phyloP scores from a whole-genome alignment of 208 protist species.

The Trypanosoma avium region DNA sequence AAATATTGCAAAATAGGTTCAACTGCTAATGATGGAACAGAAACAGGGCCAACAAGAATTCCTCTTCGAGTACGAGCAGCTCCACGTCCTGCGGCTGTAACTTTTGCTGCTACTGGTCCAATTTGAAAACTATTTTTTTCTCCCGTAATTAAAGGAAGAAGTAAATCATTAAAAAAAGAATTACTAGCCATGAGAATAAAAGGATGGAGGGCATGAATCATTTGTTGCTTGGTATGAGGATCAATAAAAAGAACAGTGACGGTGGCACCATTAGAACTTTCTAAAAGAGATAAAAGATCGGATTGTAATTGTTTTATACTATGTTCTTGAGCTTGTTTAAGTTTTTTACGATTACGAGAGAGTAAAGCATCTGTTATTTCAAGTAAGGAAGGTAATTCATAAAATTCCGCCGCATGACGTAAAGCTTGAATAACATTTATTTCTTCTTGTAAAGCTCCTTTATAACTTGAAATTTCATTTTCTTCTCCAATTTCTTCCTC shows the following conservation, averaged over 20 bases:
- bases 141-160: conserved; percentile 60
- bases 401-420: conserved; percentile 41
- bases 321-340: conserved; percentile 36
- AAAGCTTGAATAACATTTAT: conserved; percentile 32
- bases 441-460: conserved; percentile 11
- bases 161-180: conserved; percentile 71
- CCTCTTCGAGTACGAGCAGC: conserved; percentile 43
- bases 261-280: conserved; percentile 37
- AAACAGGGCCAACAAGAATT: conserved; percentile 74
- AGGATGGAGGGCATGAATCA: conserved; percentile 57
- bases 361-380: conserved; percentile 53
- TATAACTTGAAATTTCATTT: conserved; percentile 6
- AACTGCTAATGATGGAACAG: conserved; percentile 59
- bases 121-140: conserved; percentile 46
- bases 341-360: conserved; percentile 31
- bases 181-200: conserved; percentile 58
- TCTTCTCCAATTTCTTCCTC: conserved; percentile 35
- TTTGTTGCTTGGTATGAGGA: conserved; percentile 72
- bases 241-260: conserved; percentile 80
- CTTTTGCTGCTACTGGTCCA: conserved; percentile 59
- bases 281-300: conserved; percentile 54
- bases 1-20: conserved; percentile 65
- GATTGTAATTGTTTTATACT: conserved; percentile 44
- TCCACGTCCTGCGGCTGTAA: conserved; percentile 19
- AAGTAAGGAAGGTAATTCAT: conserved; percentile 43